Base-by-base conservation (phyloP, 257 asterid genomes). In the Cruciata laevipes region DNA sequence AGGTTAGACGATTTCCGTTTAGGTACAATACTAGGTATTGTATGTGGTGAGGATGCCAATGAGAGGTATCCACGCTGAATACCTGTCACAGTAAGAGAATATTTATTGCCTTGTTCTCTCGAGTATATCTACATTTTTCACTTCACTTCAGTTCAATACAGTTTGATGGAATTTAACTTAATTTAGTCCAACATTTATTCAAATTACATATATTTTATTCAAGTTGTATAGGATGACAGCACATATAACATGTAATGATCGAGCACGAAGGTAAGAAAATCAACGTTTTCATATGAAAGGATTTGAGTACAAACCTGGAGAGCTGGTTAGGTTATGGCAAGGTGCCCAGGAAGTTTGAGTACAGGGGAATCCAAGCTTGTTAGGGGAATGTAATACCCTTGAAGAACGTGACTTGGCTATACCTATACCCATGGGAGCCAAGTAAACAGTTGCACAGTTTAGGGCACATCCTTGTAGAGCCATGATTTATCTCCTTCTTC, bases 31-130 rank as follows among this genome's bases (percentile, higher is more conserved):
- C 53, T 74, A 14, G 89, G 92, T 7, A 82, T 51, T 5, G 85
- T 42, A 18, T 78, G 81, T 12, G 80, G 80, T 25, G 89, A 71
- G 64, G 95, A 78, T 47, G 90, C 78, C 49, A 84, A 78, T 23
- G 94, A 87, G 40, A 87, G 86, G 65, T 56, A 74, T 51, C 23
- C 68, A 51, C 37, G 73, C 63, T 23, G 76, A 62, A 73, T 17
- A 24, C 85, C 91, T 85, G 89, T 69, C 60, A 53, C 32, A 61
- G 75, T 53, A 44, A 66, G 53, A 24, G 52, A 31, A 17, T 38
- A 44, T 16, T 5, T 21, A 37, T 7, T 37, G 42, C 38, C 1
- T 33, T 33, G 8, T 35, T 6, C 9, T 37, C 42, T 10, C 9
- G 42, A 37, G 10, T 37, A 7, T 37, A 37, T 37, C 10, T 37